Base-by-base conservation (phyloP, 345 rosid species). In the Pistacia vera region DNA sequence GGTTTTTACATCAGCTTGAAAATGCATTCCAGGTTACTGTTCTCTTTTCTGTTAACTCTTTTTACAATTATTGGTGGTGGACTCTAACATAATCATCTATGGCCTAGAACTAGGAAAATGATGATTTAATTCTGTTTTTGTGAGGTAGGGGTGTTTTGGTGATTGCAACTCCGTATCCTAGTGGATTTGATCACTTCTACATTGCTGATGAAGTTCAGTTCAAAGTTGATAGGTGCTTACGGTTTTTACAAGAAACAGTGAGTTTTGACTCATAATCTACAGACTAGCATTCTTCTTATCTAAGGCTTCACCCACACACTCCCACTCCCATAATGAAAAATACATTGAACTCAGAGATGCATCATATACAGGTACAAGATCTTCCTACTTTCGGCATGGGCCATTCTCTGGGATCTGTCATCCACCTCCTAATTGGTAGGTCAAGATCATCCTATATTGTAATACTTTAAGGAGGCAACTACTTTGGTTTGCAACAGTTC, bases 171-270 rank as follows among this genome's bases (percentile, higher is more conserved):
- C 99, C 99, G 8, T 93, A 92, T 87, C 88, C 97, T 70, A 93
- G 99, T 87, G 98, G 99, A 73, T 93, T 93, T 69, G 99, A 93
- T 84, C 90, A 96, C 85, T 93, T 96, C 88, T 80, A 75, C 80
- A 93, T 93, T 75, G 97, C 97, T n/a, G 97, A 93, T 83, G 97
- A 96, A 89, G 98, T 90, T 69, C 97, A 96, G 78, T 90, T 91
- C 81, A 96, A 96, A 88, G 91, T 87, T 77, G 98, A 93, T 80
- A 89, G 97, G 82, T 93, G 97, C 75, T 84, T 83, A 69, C 89
- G 97, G 56, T 86, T 81, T 77, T 86, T 96, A 59, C 88, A 88
- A 70, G 99, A 92, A 71, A 71, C 87, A 4, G 99, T 96, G 80
- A 85, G 97, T 84, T 79, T 54, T 38, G 33, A 12, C 76, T 12